Percentiles rank a stretch among this genome's conserved stretches.
Evolutionary conservation across 2,329 filamentous ascomycete species (phyloP).

Genomic region (Colletotrichum sidae): DNA sequence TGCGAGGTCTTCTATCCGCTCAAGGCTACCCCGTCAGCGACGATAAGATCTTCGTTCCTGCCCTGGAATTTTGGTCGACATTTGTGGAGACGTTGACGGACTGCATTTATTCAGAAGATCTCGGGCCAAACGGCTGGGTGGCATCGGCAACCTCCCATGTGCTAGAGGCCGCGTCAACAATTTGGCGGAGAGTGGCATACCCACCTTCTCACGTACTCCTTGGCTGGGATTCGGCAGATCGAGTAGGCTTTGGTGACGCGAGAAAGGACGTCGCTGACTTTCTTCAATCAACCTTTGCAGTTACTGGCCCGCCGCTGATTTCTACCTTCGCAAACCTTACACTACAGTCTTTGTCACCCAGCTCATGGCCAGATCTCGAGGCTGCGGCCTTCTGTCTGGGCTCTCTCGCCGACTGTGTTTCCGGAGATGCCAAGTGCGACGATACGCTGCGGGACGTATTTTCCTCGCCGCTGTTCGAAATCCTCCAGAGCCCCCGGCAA

Average conservation of each 20-base stretch:
- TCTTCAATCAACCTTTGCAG: slow-evolving; percentile 76
- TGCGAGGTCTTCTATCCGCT: slow-evolving; percentile 74
- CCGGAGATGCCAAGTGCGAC: slow-evolving; percentile 69
- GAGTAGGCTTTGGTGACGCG: slow-evolving; percentile 76
- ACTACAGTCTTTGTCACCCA: slow-evolving; percentile 59
- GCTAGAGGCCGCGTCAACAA: slow-evolving; percentile 72
- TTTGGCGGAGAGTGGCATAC: slow-evolving; percentile 77
- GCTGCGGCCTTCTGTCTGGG: slow-evolving; percentile 73
- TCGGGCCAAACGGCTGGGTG: slow-evolving; percentile 65
- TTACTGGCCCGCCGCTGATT: slow-evolving; percentile 68
- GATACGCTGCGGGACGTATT: slow-evolving; percentile 72
- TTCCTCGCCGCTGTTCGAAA: slow-evolving; percentile 65
- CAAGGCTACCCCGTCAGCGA: slow-evolving; percentile 77
- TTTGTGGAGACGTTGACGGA: slow-evolving; percentile 78
- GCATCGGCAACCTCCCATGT: slow-evolving; percentile 68
- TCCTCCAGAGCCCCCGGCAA: slow-evolving; percentile 62
- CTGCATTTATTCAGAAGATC: slow-evolving; percentile 63
- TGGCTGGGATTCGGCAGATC: slow-evolving; percentile 77
- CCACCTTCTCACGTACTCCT: slow-evolving; percentile 68
- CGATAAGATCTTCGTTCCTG: slow-evolving; percentile 79
- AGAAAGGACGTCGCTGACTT: slow-evolving; percentile 84
- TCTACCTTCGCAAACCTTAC: slow-evolving; percentile 68
- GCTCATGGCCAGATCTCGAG: slow-evolving; percentile 70
- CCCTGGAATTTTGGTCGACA: slow-evolving; percentile 84
- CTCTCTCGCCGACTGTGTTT: slow-evolving; percentile 73